Conservation (phyloP, 768 basidiomycete species). For the Nidularia sp. region DNA sequence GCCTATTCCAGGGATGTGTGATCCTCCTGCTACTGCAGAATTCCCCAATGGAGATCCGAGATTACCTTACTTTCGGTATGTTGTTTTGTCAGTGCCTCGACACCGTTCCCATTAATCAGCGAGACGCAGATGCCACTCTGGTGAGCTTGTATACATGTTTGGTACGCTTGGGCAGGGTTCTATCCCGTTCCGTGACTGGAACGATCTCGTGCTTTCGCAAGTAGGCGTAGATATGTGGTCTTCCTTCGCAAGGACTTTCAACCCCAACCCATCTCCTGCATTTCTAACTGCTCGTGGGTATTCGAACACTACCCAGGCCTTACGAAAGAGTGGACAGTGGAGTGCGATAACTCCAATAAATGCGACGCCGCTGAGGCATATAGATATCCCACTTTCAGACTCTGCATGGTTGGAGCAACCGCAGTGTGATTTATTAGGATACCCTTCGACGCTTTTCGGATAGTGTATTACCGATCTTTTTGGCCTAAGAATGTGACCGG, state of each 20-base stretch:
- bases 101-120: conserved; percentile 1
- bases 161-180: conserved; percentile 31
- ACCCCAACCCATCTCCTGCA: conserved; percentile 39
- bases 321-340: conserved; percentile 28
- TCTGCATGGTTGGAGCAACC: conserved; percentile 24
- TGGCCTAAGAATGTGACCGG: too few species aligned
- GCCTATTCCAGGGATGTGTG: conserved; percentile 38
- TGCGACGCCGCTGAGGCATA: conserved; percentile 21
- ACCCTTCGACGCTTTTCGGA: conserved; percentile 11
- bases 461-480: background rate
- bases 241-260: conserved; percentile 39
- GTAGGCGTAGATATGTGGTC: conserved; percentile 41
- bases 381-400: conserved; percentile 27
- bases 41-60: conserved; percentile 44
- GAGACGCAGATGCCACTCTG: conserved; percentile 21
- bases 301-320: conserved; percentile 21
- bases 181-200: conserved; percentile 39
- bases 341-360: conserved; percentile 21
- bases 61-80: conserved; percentile 43
- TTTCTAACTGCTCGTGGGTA: conserved; percentile 42
- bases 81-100: conserved; percentile 26
- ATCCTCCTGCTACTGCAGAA: conserved; percentile 32
- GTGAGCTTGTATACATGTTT: conserved; percentile 24
- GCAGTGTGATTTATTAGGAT: conserved; percentile 35
- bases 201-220: conserved; percentile 42